Percentiles rank a stretch among this genome's conserved stretches.
These are phyloP conservation scores for Pyrenula massariospora DNA, from an alignment of 495 filamentous ascomycete genomes.

Conservation along the genomic window DNA sequence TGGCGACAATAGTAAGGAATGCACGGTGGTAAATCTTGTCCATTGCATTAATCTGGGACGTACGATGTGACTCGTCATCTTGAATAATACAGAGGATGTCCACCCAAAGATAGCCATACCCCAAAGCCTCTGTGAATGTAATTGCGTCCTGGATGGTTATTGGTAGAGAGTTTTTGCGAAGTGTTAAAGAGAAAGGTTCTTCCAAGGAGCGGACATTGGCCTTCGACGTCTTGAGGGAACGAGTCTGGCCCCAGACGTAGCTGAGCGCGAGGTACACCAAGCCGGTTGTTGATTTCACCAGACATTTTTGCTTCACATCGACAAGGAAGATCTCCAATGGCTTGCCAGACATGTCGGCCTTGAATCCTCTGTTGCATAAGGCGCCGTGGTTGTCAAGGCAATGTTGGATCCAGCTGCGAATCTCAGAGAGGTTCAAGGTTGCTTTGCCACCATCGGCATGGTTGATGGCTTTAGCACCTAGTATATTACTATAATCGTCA, in stretches of 20 bases:
- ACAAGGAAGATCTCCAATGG: conserved; percentile 1
- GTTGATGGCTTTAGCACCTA: not conserved
- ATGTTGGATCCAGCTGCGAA: not conserved
- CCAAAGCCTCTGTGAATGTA: not conserved
- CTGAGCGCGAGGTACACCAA: conserved; percentile 9
- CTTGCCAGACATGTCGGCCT: not conserved
- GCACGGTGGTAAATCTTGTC: conserved; percentile 8
- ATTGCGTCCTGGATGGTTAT: not conserved
- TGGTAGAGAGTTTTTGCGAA: not conserved
- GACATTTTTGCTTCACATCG: conserved; percentile 5
- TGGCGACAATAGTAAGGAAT: conserved; percentile 9
- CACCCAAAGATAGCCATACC: conserved; percentile 14
- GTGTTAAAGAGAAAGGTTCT: not conserved
- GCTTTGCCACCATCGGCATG: not conserved
- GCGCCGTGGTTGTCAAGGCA: not conserved
- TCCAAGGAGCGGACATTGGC: not conserved
- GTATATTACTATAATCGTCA: not conserved
- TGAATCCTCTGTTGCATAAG: not conserved
- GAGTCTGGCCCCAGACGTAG: conserved; percentile 10
- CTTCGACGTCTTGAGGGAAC: not conserved
- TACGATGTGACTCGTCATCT: conserved; percentile 8
- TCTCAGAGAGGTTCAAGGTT: not conserved
- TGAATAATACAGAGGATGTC: conserved; percentile 17
- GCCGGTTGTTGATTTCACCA: conserved; percentile 1
- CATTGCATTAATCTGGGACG: conserved; percentile 9